Conservation (phyloP, 192 early-diverging fungal genomes). For the Umbelopsis vinacea region DNA sequence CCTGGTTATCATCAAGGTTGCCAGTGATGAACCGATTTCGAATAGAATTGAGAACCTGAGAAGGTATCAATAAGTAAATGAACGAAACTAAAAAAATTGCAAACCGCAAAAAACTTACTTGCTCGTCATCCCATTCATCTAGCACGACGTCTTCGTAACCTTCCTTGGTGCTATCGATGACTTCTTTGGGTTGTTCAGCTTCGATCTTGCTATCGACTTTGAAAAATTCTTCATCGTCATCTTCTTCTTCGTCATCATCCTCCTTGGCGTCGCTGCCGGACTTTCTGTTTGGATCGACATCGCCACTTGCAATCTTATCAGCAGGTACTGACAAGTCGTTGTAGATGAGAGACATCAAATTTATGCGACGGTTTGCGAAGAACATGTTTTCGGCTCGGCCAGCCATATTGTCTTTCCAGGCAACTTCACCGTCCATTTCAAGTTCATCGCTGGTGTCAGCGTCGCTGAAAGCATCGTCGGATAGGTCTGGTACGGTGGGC, state of each 20-base stretch:
- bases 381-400: conserved; percentile 65
- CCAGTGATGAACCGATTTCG: conserved; percentile 82
- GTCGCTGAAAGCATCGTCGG: conserved; percentile 28
- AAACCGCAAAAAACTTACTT: conserved; percentile 40
- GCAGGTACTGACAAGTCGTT: conserved; percentile 54
- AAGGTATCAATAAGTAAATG: background rate
- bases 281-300: conserved; percentile 40
- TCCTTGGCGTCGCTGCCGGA: conserved; percentile 33
- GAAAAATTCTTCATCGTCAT: conserved; percentile 62
- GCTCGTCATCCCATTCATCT: conserved; percentile 71
- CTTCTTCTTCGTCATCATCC: conserved; percentile 42
- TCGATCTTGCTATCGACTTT: conserved; percentile 45
- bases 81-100: too few species aligned
- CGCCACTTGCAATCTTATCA: conserved; percentile 50
- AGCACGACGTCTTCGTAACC: conserved; percentile 60
- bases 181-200: conserved; percentile 31
- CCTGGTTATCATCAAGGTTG: conserved; percentile 42
- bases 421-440: conserved; percentile 53
- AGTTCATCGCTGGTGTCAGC: conserved; percentile 42
- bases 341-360: conserved; percentile 92
- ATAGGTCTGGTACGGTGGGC: conserved; percentile 18
- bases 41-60: conserved; percentile 64
- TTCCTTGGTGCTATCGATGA: conserved; percentile 76
- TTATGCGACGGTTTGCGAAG: conserved; percentile 63
- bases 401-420: conserved; percentile 74